Evolutionary conservation across 192 early-diverging fungal genomes (phyloP).

Genomic region (Coemansia sp.): DNA sequence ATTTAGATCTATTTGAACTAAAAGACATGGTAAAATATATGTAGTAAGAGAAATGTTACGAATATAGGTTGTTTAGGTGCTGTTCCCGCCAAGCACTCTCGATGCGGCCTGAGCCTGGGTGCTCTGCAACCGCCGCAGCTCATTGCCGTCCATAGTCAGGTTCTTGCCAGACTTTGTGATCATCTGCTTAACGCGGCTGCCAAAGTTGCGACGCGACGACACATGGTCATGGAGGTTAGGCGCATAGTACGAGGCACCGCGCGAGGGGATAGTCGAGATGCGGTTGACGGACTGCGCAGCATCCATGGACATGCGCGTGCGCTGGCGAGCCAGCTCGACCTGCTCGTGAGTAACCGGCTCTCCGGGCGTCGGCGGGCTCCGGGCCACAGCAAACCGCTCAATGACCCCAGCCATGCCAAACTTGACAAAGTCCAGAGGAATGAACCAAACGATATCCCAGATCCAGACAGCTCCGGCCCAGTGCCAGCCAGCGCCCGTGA

Average conservation of each 20-base stretch:
- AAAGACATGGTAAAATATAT: neutral
- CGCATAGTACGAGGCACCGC: conserved; percentile 61
- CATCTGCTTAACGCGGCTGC: conserved; percentile 46
- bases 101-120: conserved; percentile 65
- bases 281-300: conserved; percentile 58
- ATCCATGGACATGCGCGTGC: conserved; percentile 55
- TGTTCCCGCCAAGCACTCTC: conserved; percentile 38
- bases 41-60: neutral
- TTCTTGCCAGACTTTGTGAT: conserved; percentile 58
- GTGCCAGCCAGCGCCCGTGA: conserved; percentile 69
- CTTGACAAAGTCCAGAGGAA: conserved; percentile 77
- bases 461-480: conserved; percentile 76
- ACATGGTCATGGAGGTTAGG: conserved; percentile 57
- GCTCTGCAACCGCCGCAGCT: conserved; percentile 72
- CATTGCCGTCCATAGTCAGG: conserved; percentile 60
- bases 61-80: conserved; percentile 4
- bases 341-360: conserved; percentile 28
- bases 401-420: conserved; percentile 63
- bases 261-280: conserved; percentile 60
- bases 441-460: conserved; percentile 78
- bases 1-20: neutral
- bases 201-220: conserved; percentile 58
- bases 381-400: conserved; percentile 54
- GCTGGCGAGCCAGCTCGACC: conserved; percentile 56
- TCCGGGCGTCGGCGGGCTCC: conserved; percentile 33